Conservation (phyloP, 2,329 filamentous ascomycete species). For the Cordyceps sp. region DNA sequence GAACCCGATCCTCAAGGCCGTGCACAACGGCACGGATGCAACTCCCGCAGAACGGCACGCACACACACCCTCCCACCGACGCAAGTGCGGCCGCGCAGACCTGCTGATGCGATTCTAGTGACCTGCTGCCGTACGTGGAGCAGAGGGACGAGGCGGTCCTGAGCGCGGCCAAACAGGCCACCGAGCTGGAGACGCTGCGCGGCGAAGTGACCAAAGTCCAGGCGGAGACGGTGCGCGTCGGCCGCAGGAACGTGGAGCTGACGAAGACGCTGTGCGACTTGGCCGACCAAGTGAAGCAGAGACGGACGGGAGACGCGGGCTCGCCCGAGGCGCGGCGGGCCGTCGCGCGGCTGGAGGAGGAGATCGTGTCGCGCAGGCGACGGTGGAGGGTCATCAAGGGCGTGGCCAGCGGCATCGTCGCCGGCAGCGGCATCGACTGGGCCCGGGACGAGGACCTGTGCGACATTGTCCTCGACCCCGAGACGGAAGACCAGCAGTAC, state of each 20-base stretch:
- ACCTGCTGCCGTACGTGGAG: conserved; percentile 48
- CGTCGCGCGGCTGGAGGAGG: conserved; percentile 38
- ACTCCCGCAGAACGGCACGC: conserved; percentile 51
- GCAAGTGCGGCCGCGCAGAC: background rate
- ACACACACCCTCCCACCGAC: too few species aligned
- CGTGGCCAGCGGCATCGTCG: conserved; percentile 61
- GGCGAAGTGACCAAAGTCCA: conserved; percentile 39
- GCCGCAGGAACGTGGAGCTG: conserved; percentile 44
- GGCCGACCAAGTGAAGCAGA: conserved; percentile 34
- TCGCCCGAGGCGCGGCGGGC: conserved; percentile 36
- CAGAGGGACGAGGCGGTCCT: conserved; percentile 52
- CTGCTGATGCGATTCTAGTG: conserved; percentile 23
- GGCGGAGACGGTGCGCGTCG: conserved; percentile 37
- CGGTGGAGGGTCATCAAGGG: conserved; percentile 63
- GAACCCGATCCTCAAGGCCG: conserved; percentile 61
- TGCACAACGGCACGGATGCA: conserved; percentile 50
- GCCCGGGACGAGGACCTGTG: conserved; percentile 49
- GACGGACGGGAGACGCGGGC: conserved; percentile 35
- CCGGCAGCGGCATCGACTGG: conserved; percentile 74
- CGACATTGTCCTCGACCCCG: conserved; percentile 55
- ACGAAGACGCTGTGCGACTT: conserved; percentile 47
- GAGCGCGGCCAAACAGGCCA: conserved; percentile 41
- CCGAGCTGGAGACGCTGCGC: conserved; percentile 31
- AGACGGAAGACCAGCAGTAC: conserved; percentile 25
- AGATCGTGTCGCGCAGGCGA: conserved; percentile 44